Percentiles rank a stretch among this genome's conserved stretches.
phyloP scores from a whole-genome alignment of 768 basidiomycete species.

The Amanita jacksonii region DNA sequence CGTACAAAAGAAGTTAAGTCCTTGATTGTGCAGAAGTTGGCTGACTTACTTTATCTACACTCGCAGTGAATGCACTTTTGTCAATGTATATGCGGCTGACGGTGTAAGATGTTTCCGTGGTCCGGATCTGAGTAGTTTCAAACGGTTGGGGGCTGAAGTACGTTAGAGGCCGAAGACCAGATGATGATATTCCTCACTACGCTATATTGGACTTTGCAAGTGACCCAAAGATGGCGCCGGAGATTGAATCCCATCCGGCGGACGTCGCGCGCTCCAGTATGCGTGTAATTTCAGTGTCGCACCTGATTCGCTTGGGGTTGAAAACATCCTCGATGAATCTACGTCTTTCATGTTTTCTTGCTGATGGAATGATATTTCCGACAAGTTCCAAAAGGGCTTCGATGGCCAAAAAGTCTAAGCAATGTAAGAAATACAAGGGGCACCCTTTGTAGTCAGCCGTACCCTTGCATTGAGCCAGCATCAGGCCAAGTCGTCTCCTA shows the following conservation, averaged over 20 bases:
- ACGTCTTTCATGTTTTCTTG: constrained; percentile 26
- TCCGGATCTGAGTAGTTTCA: constrained; percentile 26
- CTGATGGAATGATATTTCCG: constrained; percentile 43
- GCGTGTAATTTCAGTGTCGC: constrained; percentile 27
- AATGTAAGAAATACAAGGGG: not conserved
- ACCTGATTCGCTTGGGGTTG: constrained; percentile 26
- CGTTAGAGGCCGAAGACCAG: not conserved
- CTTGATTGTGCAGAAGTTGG: constrained; percentile 9
- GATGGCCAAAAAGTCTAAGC: constrained; percentile 41
- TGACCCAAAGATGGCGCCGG: constrained; percentile 34
- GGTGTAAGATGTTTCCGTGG: constrained; percentile 23
- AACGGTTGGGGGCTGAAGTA: constrained; percentile 52
- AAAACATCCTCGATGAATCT: constrained; percentile 47
- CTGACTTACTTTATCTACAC: constrained; percentile 31
- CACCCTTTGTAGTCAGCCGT: not conserved
- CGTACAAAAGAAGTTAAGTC: not conserved
- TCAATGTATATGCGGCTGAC: constrained; percentile 46
- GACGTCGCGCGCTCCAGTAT: constrained; percentile 32
- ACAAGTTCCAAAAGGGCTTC: constrained; percentile 50
- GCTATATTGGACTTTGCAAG: constrained; percentile 35
- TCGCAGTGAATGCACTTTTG: constrained; percentile 38
- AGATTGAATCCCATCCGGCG: constrained; percentile 45
- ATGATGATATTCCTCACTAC: constrained; percentile 31
- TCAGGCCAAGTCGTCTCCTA: constrained; percentile 38
- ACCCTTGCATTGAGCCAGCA: constrained; percentile 42